Percentiles rank a stretch among this genome's conserved stretches.
Conservation (phyloP, 108 stramenopile species). For the Cyclotella sp. region DNA sequence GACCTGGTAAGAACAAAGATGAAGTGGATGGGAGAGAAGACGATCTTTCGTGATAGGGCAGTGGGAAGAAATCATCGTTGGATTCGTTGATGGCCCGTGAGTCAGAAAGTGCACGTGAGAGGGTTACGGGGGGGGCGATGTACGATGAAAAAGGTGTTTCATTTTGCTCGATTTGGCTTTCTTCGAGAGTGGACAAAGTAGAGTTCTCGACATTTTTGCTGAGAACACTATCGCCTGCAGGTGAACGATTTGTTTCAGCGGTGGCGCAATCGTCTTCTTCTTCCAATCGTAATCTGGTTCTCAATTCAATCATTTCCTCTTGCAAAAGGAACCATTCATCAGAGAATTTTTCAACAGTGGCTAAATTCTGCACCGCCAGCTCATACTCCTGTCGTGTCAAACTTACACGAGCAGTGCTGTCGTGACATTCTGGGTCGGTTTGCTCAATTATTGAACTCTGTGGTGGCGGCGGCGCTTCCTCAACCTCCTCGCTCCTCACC, state of each 20-base stretch:
- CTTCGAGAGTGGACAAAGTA: too few species aligned
- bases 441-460: background rate
- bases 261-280: background rate
- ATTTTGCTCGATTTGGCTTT: too few species aligned
- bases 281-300: background rate
- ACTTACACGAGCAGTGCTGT: too few species aligned
- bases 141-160: too few species aligned
- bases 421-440: background rate
- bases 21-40: background rate
- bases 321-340: slow-evolving; percentile 14
- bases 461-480: background rate
- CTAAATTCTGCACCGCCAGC: background rate
- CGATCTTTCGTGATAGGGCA: background rate
- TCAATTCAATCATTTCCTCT: slow-evolving; percentile 9
- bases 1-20: background rate
- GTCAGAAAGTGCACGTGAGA: too few species aligned
- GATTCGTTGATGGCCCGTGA: background rate
- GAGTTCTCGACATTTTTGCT: too few species aligned
- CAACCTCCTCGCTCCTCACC: background rate
- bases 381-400: background rate
- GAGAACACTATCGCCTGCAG: too few species aligned
- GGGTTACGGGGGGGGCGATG: too few species aligned
- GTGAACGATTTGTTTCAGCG: too few species aligned
- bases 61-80: background rate
- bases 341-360: background rate